phyloP scores from a whole-genome alignment of 2,329 filamentous ascomycete genomes.

The Niveomyces coronatus region DNA sequence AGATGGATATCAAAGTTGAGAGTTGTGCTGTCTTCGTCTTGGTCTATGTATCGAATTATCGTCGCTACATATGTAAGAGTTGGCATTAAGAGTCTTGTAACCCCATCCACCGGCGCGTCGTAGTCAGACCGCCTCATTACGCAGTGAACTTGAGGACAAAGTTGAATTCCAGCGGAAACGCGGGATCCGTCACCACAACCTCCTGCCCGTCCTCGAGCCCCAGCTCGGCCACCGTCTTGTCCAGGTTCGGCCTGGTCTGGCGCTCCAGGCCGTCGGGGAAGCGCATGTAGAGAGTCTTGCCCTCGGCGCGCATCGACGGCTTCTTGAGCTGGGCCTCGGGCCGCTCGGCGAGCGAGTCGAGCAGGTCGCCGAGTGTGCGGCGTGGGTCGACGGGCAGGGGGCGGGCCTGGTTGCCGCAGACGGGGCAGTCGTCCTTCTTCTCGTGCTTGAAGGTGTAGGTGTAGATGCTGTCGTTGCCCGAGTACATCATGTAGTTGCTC shows the following conservation, averaged over 20 bases:
- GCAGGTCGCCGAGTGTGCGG: slow-evolving; percentile 69
- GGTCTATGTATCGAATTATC: no score
- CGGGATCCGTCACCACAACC: slow-evolving; percentile 86
- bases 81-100: no score
- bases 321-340: slow-evolving; percentile 92
- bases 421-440: slow-evolving; percentile 88
- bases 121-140: no score
- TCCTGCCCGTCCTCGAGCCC: slow-evolving; percentile 69
- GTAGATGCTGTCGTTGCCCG: slow-evolving; percentile 88
- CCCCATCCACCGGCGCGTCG: no score
- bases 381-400: slow-evolving; percentile 61
- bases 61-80: no score
- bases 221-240: slow-evolving; percentile 66
- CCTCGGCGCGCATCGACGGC: slow-evolving; percentile 69
- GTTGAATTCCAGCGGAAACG: slow-evolving; percentile 62
- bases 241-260: slow-evolving; percentile 73
- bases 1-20: no score
- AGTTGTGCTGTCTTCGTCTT: no score
- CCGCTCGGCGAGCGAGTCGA: slow-evolving; percentile 71
- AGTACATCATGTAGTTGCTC: slow-evolving; percentile 99
- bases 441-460: slow-evolving; percentile 96
- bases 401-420: slow-evolving; percentile 77
- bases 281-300: slow-evolving; percentile 85
- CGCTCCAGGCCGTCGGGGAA: slow-evolving; percentile 71
- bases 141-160: slow-evolving; percentile 41